Base-by-base conservation (phyloP, 257 asterid species). In the Solanum sitiens region DNA sequence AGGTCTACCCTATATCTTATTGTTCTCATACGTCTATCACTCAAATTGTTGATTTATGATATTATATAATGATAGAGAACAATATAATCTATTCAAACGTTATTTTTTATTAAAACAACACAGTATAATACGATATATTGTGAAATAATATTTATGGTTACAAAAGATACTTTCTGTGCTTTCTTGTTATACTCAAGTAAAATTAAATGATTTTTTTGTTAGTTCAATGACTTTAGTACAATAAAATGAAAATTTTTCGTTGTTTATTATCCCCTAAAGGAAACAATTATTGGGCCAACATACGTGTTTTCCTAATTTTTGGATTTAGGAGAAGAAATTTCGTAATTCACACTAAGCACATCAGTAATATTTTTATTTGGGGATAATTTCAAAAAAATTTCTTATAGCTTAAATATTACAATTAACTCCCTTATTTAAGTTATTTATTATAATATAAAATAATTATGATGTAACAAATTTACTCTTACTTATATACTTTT, bases 61-160 rank as follows among this genome's bases (percentile, higher is more conserved):
- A 20, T 20, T 3, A 59, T 59, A 0, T 20, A 1, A 59, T 0
- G 0, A 20, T 11, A 0, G 1, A 20, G 25, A 59, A 3, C 11
- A 1, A 59, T 20, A 59, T 25, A 20, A 59, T 20, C 0, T 59
- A 0, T 59, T 0, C 5, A 20, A 20, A 59, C 0, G 11, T 59
- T 59, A 56, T 56, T 20, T 59, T 59, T 59, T 11, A 59, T 20
- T 59, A 59, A 59, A 59, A 59, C 2, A 59, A 56, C 6, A 59
- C 4, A 59, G 30, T 27, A 27, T 27, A 27, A 27, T 27, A 27
- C 30, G 30, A 20, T 59, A 7, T 11, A 20, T 0, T 8, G 0
- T 20, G 12, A 59, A 59, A 3, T 1, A 3, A 1, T 59, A 59
- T 2, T 20, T 63, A 63, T 23, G 2, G 30, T 3, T 63, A 5